A percentile compares a stretch with the other conserved stretches of the same genome.
phyloP scores from a whole-genome alignment of 2,329 filamentous ascomycete species.

The Talaromyces marneffei region DNA sequence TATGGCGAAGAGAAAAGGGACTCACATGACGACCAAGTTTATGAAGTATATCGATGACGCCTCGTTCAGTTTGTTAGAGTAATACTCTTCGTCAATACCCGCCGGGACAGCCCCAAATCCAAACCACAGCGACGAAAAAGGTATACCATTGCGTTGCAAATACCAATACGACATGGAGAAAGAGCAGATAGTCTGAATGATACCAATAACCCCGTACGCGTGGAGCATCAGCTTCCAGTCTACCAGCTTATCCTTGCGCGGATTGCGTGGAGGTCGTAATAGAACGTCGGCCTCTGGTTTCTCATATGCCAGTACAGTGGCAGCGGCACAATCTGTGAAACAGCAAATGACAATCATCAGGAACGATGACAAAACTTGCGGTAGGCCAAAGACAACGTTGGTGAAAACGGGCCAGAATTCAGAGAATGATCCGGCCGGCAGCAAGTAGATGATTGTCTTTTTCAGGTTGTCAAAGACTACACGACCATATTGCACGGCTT shows the following conservation, averaged over 20 bases:
- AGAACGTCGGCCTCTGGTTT: constrained; percentile 71
- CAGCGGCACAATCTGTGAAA: constrained; percentile 70
- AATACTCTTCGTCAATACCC: constrained; percentile 50
- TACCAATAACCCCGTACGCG: constrained; percentile 64
- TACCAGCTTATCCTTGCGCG: constrained; percentile 65
- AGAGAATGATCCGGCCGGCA: constrained; percentile 67
- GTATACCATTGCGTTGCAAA: constrained; percentile 52
- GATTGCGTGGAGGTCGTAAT: constrained; percentile 60
- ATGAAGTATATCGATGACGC: constrained; percentile 74
- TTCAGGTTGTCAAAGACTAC: constrained; percentile 74
- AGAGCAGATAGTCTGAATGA: constrained; percentile 55
- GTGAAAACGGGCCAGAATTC: constrained; percentile 71
- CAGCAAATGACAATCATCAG: constrained; percentile 67
- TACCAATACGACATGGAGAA: constrained; percentile 66
- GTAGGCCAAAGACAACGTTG: constrained; percentile 65
- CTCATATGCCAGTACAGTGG: constrained; percentile 70
- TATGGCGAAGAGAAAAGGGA: not conserved
- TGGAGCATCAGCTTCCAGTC: constrained; percentile 68
- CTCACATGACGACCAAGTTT: constrained; percentile 70
- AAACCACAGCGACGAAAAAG: constrained; percentile 63
- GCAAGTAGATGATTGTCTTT: constrained; percentile 68
- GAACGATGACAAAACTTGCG: constrained; percentile 67
- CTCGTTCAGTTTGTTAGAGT: constrained; percentile 53
- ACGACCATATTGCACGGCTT: constrained; percentile 66
- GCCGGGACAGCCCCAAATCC: constrained; percentile 53